Percentiles rank a stretch among this genome's conserved stretches.
Conservation (phyloP, 345 rosid species). For the Acer saccharum region DNA sequence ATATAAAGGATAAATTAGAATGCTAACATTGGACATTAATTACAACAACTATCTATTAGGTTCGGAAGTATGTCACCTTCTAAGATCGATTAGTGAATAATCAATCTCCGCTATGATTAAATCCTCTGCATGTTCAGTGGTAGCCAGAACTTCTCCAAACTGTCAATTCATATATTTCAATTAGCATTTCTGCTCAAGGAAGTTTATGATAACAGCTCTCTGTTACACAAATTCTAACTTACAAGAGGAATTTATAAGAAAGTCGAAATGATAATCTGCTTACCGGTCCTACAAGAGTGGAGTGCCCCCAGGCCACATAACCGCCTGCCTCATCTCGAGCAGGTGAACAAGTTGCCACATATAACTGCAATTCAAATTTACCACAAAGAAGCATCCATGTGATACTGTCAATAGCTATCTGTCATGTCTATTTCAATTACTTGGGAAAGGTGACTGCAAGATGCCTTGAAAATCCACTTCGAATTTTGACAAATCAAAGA, state of each 20-base stretch:
- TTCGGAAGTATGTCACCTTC: conserved; percentile 53
- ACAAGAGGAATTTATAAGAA: not conserved
- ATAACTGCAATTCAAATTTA: conserved; percentile 51
- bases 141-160: conserved; percentile 93
- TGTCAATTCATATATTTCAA: conserved; percentile 28
- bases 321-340: conserved; percentile 77
- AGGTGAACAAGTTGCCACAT: conserved; percentile 96
- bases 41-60: not conserved
- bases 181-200: not conserved
- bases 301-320: conserved; percentile 98
- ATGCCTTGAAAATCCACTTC: not conserved
- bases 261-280: conserved; percentile 32
- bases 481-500: not conserved
- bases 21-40: not conserved
- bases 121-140: conserved; percentile 77
- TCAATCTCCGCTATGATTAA: conserved; percentile 82
- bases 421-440: conserved; percentile 2
- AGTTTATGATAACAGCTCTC: not conserved
- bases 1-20: conserved; percentile 2
- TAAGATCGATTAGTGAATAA: conserved; percentile 69
- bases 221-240: not conserved
- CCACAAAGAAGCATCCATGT: conserved; percentile 13
- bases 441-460: not conserved
- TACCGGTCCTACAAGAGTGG: conserved; percentile 88
- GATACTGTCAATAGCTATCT: conserved; percentile 4